These are phyloP conservation scores for Suhomyces emberorum DNA, from an alignment of 805 yeast genomes.

Conservation along the genomic window DNA sequence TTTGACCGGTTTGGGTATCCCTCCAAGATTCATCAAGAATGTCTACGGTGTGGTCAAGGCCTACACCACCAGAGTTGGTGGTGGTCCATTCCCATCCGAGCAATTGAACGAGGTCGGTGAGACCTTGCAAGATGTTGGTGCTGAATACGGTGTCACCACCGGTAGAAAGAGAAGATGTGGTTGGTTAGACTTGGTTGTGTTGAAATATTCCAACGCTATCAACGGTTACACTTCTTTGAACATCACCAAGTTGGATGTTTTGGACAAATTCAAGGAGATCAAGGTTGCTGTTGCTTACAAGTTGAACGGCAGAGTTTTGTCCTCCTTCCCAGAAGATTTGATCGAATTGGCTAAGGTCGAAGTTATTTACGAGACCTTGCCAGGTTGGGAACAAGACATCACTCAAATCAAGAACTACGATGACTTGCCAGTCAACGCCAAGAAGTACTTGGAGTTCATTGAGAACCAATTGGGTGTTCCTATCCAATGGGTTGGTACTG, in stretches of 20 bases:
- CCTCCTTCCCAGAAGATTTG: constrained; percentile 91
- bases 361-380: constrained; percentile 84
- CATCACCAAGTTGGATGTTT: constrained; percentile 92
- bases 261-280: constrained; percentile 86
- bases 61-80: constrained; percentile 98
- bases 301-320: constrained; percentile 69
- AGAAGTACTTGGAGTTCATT: constrained; percentile 77
- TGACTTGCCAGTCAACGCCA: constrained; percentile 85
- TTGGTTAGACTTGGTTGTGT: constrained; percentile 94
- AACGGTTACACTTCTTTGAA: constrained; percentile 94
- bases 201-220: constrained; percentile 85
- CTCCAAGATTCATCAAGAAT: constrained; percentile 80
- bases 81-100: constrained; percentile 99
- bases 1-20: constrained; percentile 91
- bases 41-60: constrained; percentile 97
- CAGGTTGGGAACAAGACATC: constrained; percentile 92
- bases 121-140: constrained; percentile 85
- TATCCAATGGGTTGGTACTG: constrained; percentile 96
- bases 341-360: constrained; percentile 80
- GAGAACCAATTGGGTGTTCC: constrained; percentile 84
- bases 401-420: constrained; percentile 64
- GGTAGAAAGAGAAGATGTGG: constrained; percentile 99
- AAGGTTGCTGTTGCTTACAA: constrained; percentile 83
- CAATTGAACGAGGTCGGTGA: constrained; percentile 87
- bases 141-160: constrained; percentile 96